Conservation (phyloP, 1,284 basidiomycete species). For the Pseudozyma hubeiensis region DNA sequence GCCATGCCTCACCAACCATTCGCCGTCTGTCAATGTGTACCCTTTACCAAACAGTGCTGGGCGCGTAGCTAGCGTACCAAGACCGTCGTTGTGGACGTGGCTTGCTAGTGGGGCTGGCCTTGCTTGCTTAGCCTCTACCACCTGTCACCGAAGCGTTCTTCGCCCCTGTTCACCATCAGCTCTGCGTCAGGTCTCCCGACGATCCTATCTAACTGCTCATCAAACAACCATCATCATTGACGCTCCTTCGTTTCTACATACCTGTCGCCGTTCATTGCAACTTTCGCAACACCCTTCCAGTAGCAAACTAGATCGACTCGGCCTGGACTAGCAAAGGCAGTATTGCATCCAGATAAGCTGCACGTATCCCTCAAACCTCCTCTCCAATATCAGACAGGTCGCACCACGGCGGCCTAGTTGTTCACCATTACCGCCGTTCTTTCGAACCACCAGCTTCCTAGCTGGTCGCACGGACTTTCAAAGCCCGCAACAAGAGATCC, state of each 20-base stretch:
- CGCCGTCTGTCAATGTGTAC: conserved; percentile 25
- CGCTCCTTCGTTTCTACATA: background rate
- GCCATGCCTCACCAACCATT: conserved; percentile 15
- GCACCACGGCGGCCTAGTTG: conserved; percentile 24
- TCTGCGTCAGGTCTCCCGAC: too few species aligned
- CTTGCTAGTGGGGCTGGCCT: background rate
- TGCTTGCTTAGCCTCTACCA: conserved; percentile 5
- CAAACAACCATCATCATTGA: conserved; percentile 3
- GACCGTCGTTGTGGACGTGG: background rate
- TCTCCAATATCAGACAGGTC: conserved; percentile 24
- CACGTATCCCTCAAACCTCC: background rate
- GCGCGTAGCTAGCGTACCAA: conserved; percentile 9
- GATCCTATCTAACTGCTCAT: too few species aligned
- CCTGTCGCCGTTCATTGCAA: too few species aligned
- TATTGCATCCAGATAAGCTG: too few species aligned
- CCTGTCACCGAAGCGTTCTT: background rate
- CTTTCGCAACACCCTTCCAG: too few species aligned
- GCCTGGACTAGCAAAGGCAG: too few species aligned
- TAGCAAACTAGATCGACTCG: too few species aligned
- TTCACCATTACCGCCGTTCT: conserved; percentile 39
- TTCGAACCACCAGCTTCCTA: conserved; percentile 36
- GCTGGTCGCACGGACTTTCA: conserved; percentile 35
- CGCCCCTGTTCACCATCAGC: background rate
- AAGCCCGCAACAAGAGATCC: conserved; percentile 32
- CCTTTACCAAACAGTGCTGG: conserved; percentile 11